A percentile compares a stretch with the other conserved stretches of the same genome.
phyloP scores from a whole-genome alignment of 192 early-diverging fungal species.

The Linnemannia schmuckeri region DNA sequence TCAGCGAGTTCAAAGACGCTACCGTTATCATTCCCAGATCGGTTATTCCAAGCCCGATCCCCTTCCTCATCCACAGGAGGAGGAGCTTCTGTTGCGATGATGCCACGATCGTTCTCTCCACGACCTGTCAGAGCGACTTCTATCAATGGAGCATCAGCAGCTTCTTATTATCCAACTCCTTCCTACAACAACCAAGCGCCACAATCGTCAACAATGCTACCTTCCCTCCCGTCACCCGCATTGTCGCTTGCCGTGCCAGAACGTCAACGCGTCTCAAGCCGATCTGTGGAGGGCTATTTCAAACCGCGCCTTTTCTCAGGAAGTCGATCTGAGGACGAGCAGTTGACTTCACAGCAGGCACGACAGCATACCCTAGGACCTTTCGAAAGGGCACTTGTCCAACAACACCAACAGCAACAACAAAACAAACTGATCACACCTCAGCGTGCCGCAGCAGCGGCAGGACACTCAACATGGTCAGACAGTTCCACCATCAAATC shows the following conservation, averaged over 20 bases:
- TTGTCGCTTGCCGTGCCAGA: not conserved
- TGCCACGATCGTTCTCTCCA: not conserved
- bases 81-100: not conserved
- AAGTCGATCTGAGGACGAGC: not conserved
- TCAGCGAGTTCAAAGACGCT: conserved; percentile 2
- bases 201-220: not conserved
- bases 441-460: not conserved
- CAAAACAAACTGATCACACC: not conserved
- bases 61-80: not conserved
- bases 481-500: not conserved
- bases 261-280: not conserved
- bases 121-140: not conserved
- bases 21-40: conserved; percentile 3
- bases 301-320: not conserved
- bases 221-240: not conserved
- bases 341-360: not conserved
- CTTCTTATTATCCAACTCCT: not conserved
- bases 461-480: not conserved
- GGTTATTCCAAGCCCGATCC: conserved; percentile 2
- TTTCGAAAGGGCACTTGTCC: not conserved
- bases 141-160: not conserved
- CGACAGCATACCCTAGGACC: not conserved
- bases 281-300: not conserved
- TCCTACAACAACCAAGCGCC: no score
- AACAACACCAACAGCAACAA: not conserved